Percentiles rank a stretch among this genome's conserved stretches.
Evolutionary conservation across 1,139 yeast species (phyloP).

Genomic region (Candida gigantensis): DNA sequence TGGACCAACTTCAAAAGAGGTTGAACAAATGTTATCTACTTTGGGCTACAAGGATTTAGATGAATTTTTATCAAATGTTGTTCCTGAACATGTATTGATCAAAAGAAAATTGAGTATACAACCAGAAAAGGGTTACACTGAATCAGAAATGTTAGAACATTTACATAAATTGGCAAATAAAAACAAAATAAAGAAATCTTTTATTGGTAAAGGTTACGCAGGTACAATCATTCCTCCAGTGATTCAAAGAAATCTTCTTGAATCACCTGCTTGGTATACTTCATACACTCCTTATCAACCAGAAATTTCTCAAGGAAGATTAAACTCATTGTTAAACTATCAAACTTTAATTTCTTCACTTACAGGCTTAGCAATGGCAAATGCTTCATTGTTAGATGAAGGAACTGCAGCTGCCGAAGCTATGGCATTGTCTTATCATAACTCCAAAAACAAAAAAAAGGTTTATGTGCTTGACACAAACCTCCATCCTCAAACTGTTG

Average conservation of each 20-base stretch:
- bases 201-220: constrained; percentile 93
- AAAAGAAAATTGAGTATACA: constrained; percentile 63
- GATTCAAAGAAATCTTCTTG: constrained; percentile 86
- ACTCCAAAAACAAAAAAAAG: constrained; percentile 63
- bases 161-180: constrained; percentile 69
- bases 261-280: constrained; percentile 97
- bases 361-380: constrained; percentile 90
- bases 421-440: constrained; percentile 79
- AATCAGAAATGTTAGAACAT: constrained; percentile 74
- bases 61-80: constrained; percentile 68
- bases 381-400: constrained; percentile 92
- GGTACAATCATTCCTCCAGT: constrained; percentile 91
- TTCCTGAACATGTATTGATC: constrained; percentile 74
- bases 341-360: constrained; percentile 88
- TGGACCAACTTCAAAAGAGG: constrained; percentile 74
- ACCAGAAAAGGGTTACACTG: constrained; percentile 76
- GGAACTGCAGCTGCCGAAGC: constrained; percentile 99
- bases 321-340: constrained; percentile 84
- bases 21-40: constrained; percentile 59
- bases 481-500: constrained; percentile 83
- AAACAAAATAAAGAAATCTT: constrained; percentile 69
- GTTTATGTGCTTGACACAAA: constrained; percentile 73
- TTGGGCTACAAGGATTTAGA: constrained; percentile 71
- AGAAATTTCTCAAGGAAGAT: constrained; percentile 94
- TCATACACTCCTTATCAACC: constrained; percentile 98